Base-by-base conservation (phyloP, 441 rosid genomes). In the Euphorbia corollata region DNA sequence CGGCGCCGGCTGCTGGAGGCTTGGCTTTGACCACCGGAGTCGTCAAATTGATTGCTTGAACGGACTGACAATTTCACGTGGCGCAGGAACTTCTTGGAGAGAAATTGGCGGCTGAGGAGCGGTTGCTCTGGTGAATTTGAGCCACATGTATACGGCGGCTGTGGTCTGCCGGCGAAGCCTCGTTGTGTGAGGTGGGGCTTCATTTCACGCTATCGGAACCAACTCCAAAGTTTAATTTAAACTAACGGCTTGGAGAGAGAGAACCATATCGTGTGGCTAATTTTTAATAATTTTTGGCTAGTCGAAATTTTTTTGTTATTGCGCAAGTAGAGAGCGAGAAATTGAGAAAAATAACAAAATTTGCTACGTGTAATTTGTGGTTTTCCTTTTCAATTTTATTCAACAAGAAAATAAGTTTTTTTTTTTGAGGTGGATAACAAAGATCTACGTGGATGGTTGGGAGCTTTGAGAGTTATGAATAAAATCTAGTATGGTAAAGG, bases 1-100 rank as follows among this genome's bases (percentile, higher is more conserved):
- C 70, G 65, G 39, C 89, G 91, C 60, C 91, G n/a, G n/a, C n/a
- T 85, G 64, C 82, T 75, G 64, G 75, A 63, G 11, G 66, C 3
- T 65, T 54, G 64, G 45, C 22, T 58, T 30, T 9, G 71, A 65
- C 19, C 50, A 12, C 54, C 2, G n/a, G 19, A 15, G 12, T 64
- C 39, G 11, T 68, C 48, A 18, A 32, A 27, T 15, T 39, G 0
- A 20, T 39, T 0, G 64, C 18, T 22, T 10, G 9, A 11, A 13
- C 55, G 51, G 19, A 60, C 24, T 7, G 66, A 51, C 36, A 71
- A 32, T 18, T 63, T 20, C 18, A 30, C 0, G 51, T 9, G 60
- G 63, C 16, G 69, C 9, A 32, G 68, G 24, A 13, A 23, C 13
- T 20, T 12, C 55, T 7, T 45, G 55, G 65, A 47, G 63, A 41